phyloP scores from a whole-genome alignment of 179 eudicot genomes.

The Pouteria campechiana region DNA sequence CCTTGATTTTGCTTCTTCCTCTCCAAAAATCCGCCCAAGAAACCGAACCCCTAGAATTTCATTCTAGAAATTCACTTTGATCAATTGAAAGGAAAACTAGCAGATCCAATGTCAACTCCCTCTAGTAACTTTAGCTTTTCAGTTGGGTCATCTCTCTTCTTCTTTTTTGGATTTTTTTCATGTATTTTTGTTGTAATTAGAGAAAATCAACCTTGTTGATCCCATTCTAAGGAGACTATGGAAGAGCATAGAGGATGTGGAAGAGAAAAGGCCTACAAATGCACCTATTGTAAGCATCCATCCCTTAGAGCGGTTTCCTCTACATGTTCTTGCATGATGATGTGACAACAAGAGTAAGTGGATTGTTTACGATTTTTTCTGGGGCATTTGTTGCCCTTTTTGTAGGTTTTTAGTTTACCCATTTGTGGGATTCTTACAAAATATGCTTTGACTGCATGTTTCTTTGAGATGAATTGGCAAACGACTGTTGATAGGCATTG shows the following conservation, averaged over 20 bases:
- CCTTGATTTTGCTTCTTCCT: no score
- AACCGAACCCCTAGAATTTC: slow-evolving; percentile 6
- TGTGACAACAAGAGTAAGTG: slow-evolving; percentile 25
- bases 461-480: no score
- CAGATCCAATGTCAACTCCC: neutral
- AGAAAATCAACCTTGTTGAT: neutral
- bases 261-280: slow-evolving; percentile 11
- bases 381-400: slow-evolving; percentile 33
- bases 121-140: neutral
- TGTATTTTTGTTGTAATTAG: neutral
- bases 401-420: slow-evolving; percentile 18
- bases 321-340: slow-evolving; percentile 10
- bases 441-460: no score
- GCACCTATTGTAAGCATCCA: slow-evolving; percentile 5
- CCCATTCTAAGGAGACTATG: neutral
- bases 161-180: neutral
- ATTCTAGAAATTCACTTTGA: slow-evolving; percentile 18
- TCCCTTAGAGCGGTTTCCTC: slow-evolving; percentile 1
- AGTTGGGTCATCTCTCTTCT: neutral
- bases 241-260: neutral
- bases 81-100: slow-evolving; percentile 10
- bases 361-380: slow-evolving; percentile 22
- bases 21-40: slow-evolving; percentile 2
- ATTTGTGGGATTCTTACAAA: no score
- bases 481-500: no score